phyloP scores from a whole-genome alignment of 176 grass and related monocot genomes.

The Bonia amplexicaulis region DNA sequence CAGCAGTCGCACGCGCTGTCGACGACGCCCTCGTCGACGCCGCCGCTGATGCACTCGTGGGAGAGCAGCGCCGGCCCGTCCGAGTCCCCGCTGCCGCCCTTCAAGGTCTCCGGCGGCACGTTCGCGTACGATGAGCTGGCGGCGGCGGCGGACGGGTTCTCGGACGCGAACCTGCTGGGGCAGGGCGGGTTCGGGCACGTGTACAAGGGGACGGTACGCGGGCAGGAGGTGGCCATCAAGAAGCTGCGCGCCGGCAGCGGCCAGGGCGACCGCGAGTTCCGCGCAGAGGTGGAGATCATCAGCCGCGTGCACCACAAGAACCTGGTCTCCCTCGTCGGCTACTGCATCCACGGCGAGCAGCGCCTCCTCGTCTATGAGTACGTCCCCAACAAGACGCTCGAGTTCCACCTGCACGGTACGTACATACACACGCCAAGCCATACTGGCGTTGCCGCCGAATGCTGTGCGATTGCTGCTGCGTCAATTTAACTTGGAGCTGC shows the following conservation, averaged over 20 bases:
- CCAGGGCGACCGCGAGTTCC: conserved; percentile 93
- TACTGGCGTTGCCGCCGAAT: too few species aligned
- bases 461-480: too few species aligned
- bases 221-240: conserved; percentile 80
- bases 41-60: conserved; percentile 16
- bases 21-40: conserved; percentile 33
- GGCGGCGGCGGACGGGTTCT: conserved; percentile 57
- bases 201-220: conserved; percentile 47
- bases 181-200: conserved; percentile 90
- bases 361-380: conserved; percentile 83
- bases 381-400: conserved; percentile 83
- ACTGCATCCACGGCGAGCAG: conserved; percentile 71
- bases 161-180: conserved; percentile 67
- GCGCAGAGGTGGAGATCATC: conserved; percentile 84
- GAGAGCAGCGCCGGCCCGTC: background rate
- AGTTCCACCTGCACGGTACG: conserved; percentile 77
- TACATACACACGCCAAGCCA: too few species aligned
- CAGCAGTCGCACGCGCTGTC: conserved; percentile 19
- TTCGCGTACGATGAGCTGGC: conserved; percentile 61
- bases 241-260: conserved; percentile 49
- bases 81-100: background rate
- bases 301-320: conserved; percentile 81
- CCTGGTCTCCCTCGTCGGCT: conserved; percentile 71
- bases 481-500: too few species aligned
- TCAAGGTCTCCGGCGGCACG: conserved; percentile 2